Percentiles rank a stretch among this genome's conserved stretches.
Conservation (phyloP, 148 eudicot genomes). For the Chenopodium quinoa region DNA sequence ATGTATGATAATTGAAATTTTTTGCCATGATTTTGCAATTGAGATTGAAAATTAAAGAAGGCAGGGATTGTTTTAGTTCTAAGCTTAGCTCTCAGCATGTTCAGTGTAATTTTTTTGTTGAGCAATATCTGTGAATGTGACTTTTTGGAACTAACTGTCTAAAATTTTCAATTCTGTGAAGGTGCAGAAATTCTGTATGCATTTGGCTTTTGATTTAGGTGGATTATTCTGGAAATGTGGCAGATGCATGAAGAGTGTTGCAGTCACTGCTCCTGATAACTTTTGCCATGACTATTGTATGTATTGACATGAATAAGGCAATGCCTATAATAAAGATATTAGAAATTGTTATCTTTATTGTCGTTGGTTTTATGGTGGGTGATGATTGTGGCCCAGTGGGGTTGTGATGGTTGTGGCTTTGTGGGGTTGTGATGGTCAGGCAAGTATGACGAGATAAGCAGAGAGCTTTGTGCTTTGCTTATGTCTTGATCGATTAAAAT, state of each 20-base stretch:
- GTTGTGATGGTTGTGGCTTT: too few species aligned
- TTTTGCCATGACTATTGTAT: too few species aligned
- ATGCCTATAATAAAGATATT: too few species aligned
- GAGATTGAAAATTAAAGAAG: not conserved
- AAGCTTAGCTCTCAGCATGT: not conserved
- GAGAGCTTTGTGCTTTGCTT: too few species aligned
- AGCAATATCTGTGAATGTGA: not conserved
- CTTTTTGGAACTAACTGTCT: not conserved
- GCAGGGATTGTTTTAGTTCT: not conserved
- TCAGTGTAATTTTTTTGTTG: not conserved
- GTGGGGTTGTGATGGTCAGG: too few species aligned
- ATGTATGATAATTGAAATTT: conserved; percentile 10
- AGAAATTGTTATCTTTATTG: too few species aligned
- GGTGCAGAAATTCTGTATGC: not conserved
- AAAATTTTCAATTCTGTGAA: not conserved
- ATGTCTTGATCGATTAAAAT: too few species aligned
- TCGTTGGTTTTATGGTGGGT: too few species aligned
- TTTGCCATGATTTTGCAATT: conserved; percentile 19
- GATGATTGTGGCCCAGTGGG: too few species aligned
- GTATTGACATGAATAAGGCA: too few species aligned
- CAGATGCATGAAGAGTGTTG: not conserved
- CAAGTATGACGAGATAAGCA: too few species aligned
- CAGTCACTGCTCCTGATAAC: too few species aligned
- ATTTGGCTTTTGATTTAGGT: not conserved
- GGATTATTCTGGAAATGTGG: not conserved